Evolutionary conservation across 805 yeast genomes (phyloP).

Genomic region (Candida krabiensis): DNA sequence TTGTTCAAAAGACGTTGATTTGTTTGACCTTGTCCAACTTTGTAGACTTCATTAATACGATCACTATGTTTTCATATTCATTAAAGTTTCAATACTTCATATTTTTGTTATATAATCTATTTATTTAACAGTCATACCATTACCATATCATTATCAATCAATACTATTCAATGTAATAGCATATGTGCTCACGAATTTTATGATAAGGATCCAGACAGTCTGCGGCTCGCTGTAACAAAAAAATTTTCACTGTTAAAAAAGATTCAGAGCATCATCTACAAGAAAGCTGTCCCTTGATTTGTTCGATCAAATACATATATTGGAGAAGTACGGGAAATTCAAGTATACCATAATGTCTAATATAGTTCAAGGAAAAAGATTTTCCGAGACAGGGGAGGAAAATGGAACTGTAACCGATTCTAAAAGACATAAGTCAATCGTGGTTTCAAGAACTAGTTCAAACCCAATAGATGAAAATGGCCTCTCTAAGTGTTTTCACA

Average conservation of each 20-base stretch:
- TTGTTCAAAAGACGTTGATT: constrained; percentile 29
- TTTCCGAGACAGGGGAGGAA: constrained; percentile 2
- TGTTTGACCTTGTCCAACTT: too few relatives aligned
- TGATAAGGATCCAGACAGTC: too few relatives aligned
- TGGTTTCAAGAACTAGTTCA: constrained; percentile 10
- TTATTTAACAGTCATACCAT: too few relatives aligned
- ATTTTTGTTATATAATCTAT: too few relatives aligned
- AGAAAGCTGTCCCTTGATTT: background rate
- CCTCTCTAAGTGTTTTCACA: constrained; percentile 67
- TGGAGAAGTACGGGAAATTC: too few relatives aligned
- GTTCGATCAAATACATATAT: background rate
- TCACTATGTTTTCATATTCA: too few relatives aligned
- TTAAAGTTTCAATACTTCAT: too few relatives aligned
- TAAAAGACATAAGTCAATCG: constrained; percentile 10
- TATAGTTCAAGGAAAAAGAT: constrained; percentile 8
- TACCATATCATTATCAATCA: too few relatives aligned
- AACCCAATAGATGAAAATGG: constrained; percentile 37
- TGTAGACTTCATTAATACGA: too few relatives aligned
- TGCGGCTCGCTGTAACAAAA: constrained; percentile 7
- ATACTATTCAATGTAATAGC: too few relatives aligned
- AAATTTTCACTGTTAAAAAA: constrained; percentile 1
- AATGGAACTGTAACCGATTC: background rate
- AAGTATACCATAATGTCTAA: constrained; percentile 10
- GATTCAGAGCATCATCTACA: constrained; percentile 1
- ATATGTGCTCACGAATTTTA: too few relatives aligned